Conservation (phyloP, 1,139 yeast genomes). For the Eremothecium coryli region DNA sequence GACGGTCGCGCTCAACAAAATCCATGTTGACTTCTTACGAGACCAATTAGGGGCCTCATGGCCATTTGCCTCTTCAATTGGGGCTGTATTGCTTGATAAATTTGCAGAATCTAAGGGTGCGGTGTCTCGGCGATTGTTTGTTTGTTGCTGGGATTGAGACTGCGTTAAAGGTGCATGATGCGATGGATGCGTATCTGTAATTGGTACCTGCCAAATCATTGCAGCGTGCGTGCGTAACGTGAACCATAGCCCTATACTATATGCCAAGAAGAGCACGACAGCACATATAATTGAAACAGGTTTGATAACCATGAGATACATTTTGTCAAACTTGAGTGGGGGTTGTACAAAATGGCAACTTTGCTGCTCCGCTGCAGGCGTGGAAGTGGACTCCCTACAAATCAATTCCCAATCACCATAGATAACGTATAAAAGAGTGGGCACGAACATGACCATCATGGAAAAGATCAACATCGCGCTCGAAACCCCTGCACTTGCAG, state of each 20-base stretch:
- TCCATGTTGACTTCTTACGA: constrained; percentile 72
- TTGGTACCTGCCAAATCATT: constrained; percentile 80
- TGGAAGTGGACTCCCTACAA: constrained; percentile 39
- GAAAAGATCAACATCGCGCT: constrained; percentile 93
- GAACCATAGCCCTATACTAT: constrained; percentile 84
- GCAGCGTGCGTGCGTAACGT: constrained; percentile 95
- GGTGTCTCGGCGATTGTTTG: constrained; percentile 1
- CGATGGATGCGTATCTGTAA: constrained; percentile 25
- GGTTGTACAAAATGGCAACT: constrained; percentile 78
- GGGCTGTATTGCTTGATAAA: constrained; percentile 7
- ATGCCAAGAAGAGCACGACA: constrained; percentile 67
- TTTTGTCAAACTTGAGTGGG: constrained; percentile 50
- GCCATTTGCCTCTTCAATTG: constrained; percentile 37
- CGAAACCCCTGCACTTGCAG: constrained; percentile 93
- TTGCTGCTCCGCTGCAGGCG: constrained; percentile 7
- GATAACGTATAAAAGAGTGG: constrained; percentile 81
- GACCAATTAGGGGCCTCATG: constrained; percentile 99
- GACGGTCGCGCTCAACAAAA: constrained; percentile 73
- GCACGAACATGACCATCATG: constrained; percentile 85
- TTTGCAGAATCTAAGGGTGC: not conserved
- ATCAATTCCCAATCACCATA: constrained; percentile 79
- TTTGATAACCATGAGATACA: constrained; percentile 57
- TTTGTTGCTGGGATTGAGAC: constrained; percentile 17
- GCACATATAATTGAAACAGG: constrained; percentile 85
- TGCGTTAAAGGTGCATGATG: not conserved